Base-by-base conservation (phyloP, 306 rosid species). In the Rosa multiflora region DNA sequence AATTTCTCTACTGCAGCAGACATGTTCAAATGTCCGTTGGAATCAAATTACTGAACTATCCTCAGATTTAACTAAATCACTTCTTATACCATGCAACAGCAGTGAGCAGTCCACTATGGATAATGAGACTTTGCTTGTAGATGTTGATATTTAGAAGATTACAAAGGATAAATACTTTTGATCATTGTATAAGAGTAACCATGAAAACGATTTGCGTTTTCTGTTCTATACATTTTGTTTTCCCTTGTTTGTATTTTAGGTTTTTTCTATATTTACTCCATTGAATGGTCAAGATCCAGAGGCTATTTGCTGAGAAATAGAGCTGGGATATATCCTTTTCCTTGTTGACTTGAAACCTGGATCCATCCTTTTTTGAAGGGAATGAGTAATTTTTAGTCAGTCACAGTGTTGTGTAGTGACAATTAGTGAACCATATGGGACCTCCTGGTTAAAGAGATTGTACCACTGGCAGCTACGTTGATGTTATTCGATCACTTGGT, bases 11-110 rank as follows among this genome's bases (percentile, higher is more conserved):
- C 83, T 74, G 86, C 79, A 84, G 75, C 90, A 85, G 86, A 83
- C 94, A 88, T 80, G 81, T 76, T 86, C 90, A 84, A 81, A 70
- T 81, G 90, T 85, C 72, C 89, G 93, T 86, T 88, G 93, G 90
- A 68, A 21, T 64, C 83, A 89, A 90, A 81, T 81, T 84, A 88
- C 88, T 43, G 6, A 29, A 78, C 13, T 81, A 59, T 79, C 96
- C 91, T 61, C 26, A 17, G 53, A 21, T 8, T 6, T 21, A 40
- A 53, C 76, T 82, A 56, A n/a, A 29, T 42, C 49, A 66, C 18
- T 21, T 61, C 66, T 74, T 20, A 47, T 51, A 70, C 59, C 70
- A 63, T 76, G 76, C 75, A 52, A 15, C 78, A 15, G 18, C 21
- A 47, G 20, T 20, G 70, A 15, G 23, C 17, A 47, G 20, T 20